Evolutionary conservation across 177 flowering plant genomes (phyloP).

Genomic region (Vitis hybrid): DNA sequence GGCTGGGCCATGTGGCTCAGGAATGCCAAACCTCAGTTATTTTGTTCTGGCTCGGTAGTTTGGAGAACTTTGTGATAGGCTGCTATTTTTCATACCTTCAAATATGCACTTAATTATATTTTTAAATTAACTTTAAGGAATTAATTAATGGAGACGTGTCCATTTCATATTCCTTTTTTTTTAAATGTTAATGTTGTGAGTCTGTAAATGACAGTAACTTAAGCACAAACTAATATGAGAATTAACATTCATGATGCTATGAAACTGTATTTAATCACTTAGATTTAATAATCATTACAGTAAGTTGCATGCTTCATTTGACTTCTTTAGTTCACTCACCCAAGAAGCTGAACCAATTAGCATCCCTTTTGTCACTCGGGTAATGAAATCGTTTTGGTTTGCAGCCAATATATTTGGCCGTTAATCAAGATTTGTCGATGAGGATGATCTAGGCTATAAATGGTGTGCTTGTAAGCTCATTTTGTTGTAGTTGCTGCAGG

Average conservation of each 20-base stretch:
- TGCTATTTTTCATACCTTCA: too few species aligned
- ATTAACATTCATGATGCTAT: too few species aligned
- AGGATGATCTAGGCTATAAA: conserved; percentile 4
- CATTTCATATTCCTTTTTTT: too few species aligned
- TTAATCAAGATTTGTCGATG: neutral
- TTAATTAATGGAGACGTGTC: too few species aligned
- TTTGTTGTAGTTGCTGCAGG: neutral
- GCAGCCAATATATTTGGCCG: neutral
- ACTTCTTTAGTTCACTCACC: neutral
- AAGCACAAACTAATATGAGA: too few species aligned
- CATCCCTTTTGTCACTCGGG: neutral
- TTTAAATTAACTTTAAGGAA: too few species aligned
- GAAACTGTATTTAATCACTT: neutral
- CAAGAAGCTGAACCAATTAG: neutral
- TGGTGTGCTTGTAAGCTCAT: conserved; percentile 7
- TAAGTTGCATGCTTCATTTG: neutral
- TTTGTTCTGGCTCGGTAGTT: neutral
- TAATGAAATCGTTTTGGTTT: neutral
- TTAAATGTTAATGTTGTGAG: too few species aligned
- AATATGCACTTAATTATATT: too few species aligned
- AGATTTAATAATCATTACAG: neutral
- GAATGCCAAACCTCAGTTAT: neutral
- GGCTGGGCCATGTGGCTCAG: neutral
- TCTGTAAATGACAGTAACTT: too few species aligned
- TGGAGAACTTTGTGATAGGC: neutral